Percentiles rank a stretch among this genome's conserved stretches.
These are phyloP conservation scores for Aureobasidium sp. DNA, from an alignment of 2,329 filamentous ascomycete genomes.

Conservation along the genomic window DNA sequence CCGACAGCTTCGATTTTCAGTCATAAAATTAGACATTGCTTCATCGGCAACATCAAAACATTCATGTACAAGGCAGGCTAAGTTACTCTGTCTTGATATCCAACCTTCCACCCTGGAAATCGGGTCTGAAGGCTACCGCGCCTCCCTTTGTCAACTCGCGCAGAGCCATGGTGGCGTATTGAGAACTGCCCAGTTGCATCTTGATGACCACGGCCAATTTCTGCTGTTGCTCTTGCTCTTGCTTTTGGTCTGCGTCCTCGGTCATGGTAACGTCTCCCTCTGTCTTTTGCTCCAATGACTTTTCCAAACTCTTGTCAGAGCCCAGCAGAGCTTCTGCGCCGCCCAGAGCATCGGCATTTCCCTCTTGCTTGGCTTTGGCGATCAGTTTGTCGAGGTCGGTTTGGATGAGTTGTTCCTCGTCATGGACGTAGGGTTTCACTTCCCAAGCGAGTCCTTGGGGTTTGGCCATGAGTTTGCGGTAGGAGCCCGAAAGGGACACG, in stretches of 20 bases:
- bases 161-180: conserved; percentile 78
- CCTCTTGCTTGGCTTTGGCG: conserved; percentile 23
- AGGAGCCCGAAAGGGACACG: conserved; percentile 78
- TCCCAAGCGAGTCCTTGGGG: conserved; percentile 58
- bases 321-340: conserved; percentile 17
- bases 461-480: conserved; percentile 71
- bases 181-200: conserved; percentile 67
- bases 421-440: conserved; percentile 59
- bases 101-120: conserved; percentile 34
- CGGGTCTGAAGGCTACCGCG: conserved; percentile 54
- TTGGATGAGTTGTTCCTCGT: conserved; percentile 75
- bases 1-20: too few relatives aligned
- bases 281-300: not conserved
- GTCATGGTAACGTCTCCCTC: not conserved
- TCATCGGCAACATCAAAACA: not conserved
- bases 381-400: conserved; percentile 69
- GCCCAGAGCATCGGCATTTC: conserved; percentile 16
- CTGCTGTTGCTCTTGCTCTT: conserved; percentile 17
- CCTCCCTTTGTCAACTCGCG: conserved; percentile 66
- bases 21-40: not conserved
- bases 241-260: conserved; percentile 16
- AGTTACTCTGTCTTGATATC: not conserved
- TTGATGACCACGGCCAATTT: conserved; percentile 63
- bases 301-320: conserved; percentile 15
- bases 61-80: not conserved